These are phyloP conservation scores for Diophrys appendiculata DNA, from an alignment of 73 alveolate species.

Conservation along the genomic window DNA sequence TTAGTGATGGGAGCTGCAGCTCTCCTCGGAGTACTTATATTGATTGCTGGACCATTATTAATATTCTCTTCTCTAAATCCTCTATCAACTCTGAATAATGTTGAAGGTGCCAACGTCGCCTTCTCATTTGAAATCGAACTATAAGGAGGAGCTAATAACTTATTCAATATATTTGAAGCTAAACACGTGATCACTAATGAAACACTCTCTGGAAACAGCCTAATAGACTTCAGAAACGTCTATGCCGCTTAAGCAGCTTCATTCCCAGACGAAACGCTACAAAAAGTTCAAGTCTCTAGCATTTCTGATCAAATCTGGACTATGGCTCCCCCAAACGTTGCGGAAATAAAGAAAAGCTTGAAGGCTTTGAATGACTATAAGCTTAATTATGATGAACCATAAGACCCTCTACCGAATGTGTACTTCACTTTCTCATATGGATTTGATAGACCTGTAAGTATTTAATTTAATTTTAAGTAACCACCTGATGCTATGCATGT, in stretches of 20 bases:
- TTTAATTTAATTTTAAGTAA: no score
- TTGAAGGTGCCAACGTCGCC: conserved; percentile 66
- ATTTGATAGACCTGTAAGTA: no score
- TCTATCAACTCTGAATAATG: conserved; percentile 65
- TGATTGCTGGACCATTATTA: conserved; percentile 83
- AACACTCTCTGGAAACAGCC: neutral
- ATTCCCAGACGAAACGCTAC: neutral
- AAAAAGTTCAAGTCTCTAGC: neutral
- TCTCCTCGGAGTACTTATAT: conserved; percentile 56
- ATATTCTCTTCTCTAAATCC: conserved; percentile 90
- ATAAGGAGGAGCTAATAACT: neutral
- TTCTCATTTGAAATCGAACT: conserved; percentile 29
- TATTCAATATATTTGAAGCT: conserved; percentile 6
- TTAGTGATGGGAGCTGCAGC: conserved; percentile 65
- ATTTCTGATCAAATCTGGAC: conserved; percentile 11
- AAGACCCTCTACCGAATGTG: no score
- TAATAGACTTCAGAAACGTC: neutral
- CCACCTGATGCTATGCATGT: no score
- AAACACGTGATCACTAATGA: neutral
- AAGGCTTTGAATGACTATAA: neutral
- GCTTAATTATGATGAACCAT: no score
- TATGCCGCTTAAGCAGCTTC: neutral
- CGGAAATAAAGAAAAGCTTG: neutral
- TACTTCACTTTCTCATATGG: no score
- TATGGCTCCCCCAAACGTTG: conserved; percentile 1